Base-by-base conservation (phyloP, 345 rosid genomes). In the Diplotaxis tenuifolia region DNA sequence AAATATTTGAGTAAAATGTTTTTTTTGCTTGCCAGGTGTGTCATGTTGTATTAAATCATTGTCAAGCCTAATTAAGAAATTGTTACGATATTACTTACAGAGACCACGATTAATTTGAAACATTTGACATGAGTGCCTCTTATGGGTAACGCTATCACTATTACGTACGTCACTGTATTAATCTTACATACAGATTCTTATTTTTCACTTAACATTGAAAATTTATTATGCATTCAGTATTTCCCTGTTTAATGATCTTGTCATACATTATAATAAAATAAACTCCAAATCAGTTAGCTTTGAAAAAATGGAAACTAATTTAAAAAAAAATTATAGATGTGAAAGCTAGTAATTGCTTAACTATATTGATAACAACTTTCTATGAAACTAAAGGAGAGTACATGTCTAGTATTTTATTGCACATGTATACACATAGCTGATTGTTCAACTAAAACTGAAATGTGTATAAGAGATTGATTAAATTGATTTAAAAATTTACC, bases 1-100 rank as follows among this genome's bases (percentile, higher is more conserved):
- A 36, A 42, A 27, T 36, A 61, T 50, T 18, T 19, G 15, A 34
- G 29, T 75, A 57, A 27, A 38, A 73, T 23, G 23, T 56, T 45
- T 45, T 36, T 10, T 45, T 45, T 40, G 49, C 49, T 40, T 40
- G 19, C 18, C 50, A 45, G n/a, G 50, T 45, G 34, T 36, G 50
- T 14, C 50, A 45, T 65, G 27, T 36, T 50, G 31, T 19, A 25
- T 61, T 54, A 50, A 60, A 32, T 67, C 28, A 25, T 6, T 67
- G 62, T 15, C 68, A 7, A 67, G 21, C 23, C 56, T 25, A 25
- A 60, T 25, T 38, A 67, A 75, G 47, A 67, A 36, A 60, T 19
- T 60, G 59, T 47, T 21, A 16, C 22, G 72, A 60, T 59, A 14
- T 60, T 12, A 18, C 2, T 60, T 12, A 18, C 2, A 5, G 14